Base-by-base conservation (phyloP, 805 yeast genomes). In the Starmerella roubikii region DNA sequence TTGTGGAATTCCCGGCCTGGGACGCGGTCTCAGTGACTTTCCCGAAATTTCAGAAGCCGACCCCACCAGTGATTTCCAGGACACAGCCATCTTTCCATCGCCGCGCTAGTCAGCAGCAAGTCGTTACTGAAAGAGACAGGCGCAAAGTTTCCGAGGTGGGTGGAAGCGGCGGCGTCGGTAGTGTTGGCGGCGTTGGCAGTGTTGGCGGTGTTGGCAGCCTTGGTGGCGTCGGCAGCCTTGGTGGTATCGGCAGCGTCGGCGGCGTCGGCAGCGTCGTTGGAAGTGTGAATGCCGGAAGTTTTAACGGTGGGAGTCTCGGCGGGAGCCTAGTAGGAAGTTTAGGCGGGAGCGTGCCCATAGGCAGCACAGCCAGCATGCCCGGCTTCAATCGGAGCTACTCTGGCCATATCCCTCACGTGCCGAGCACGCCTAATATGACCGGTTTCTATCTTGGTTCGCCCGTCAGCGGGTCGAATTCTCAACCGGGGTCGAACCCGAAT, bases 1-100 rank as follows among this genome's bases (percentile, higher is more conserved):
- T 81, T 0, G 52, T 69, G 4, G 64, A 75, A 0, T 82, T 91
- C 93, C 62, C 72, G 3, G 66, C 73, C 0, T 53, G 43, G 41
- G 46, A 45, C 30, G 26, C 39, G 26, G 34, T 45, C 2, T 41
- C 35, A 2, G 40, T 39, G 12, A 13, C 38, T 3, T 41, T 44
- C 20, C 45, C 47, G 3, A 10, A 15, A 19, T 15, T 28, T 2
- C 41, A 37, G 32, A 15, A 20, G 24, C 26, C 37, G 32, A 8
- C 18, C n/a, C 23, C 5, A 26, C 37, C 36, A 7, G 30, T 33
- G 19, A 13, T 33, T 10, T 29, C 36, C n/a, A 23, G 36, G 17
- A 13, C 29, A 12, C 9, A 11, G 21, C 36, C 36, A 9, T 22
- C 28, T 28, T 33, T 33, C 28, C 36, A 33, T 9, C 28, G 36